These are phyloP conservation scores for Trichopus zeylanicus DNA, from an alignment of 116 monocot genomes.

Conservation along the genomic window DNA sequence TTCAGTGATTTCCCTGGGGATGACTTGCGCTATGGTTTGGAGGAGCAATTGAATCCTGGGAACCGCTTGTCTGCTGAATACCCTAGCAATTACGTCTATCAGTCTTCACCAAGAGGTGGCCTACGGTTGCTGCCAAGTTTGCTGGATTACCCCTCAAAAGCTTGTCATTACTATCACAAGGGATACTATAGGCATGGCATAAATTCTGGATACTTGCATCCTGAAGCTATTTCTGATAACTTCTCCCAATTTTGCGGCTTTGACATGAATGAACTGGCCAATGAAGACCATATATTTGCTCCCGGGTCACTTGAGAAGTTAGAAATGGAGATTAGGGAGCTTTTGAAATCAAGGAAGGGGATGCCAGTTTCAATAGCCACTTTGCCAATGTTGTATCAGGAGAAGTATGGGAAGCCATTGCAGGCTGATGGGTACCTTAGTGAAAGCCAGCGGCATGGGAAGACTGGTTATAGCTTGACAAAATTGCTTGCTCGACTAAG, in stretches of 20 bases:
- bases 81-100: constrained; percentile 10
- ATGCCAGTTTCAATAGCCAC: constrained; percentile 54
- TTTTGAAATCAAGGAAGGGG: constrained; percentile 42
- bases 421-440: constrained; percentile 66
- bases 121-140: constrained; percentile 21
- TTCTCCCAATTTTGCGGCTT: constrained; percentile 7
- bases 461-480: constrained; percentile 64
- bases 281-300: constrained; percentile 17
- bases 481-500: constrained; percentile 58
- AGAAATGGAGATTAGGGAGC: constrained; percentile 60
- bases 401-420: constrained; percentile 61
- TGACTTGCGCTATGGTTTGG: constrained; percentile 10
- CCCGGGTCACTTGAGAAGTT: constrained; percentile 54
- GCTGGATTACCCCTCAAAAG: constrained; percentile 30
- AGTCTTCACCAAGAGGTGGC: constrained; percentile 8
- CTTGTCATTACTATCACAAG: constrained; percentile 58
- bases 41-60: constrained; percentile 14
- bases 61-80: constrained; percentile 4
- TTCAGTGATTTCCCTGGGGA: constrained; percentile 10
- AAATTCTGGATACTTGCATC: constrained; percentile 57
- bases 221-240: constrained; percentile 16
- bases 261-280: constrained; percentile 14
- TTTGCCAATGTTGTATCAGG: constrained; percentile 53
- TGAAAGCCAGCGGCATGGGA: constrained; percentile 76
- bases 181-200: constrained; percentile 72